A percentile compares a stretch with the other conserved stretches of the same genome.
These are phyloP conservation scores for Lachancea quebecensis DNA, from an alignment of 805 yeast genomes.

Conservation along the genomic window DNA sequence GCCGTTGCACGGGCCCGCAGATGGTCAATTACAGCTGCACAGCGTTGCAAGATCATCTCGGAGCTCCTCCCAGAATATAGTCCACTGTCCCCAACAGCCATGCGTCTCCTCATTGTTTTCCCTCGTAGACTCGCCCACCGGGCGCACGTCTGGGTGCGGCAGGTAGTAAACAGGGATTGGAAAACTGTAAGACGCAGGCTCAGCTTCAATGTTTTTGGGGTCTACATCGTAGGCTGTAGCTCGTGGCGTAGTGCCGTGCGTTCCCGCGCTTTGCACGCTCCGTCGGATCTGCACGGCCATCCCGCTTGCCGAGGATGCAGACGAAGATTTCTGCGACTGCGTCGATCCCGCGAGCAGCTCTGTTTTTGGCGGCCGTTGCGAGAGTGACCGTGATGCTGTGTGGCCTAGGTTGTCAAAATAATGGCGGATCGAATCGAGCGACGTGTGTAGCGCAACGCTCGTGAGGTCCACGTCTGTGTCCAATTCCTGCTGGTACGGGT, in stretches of 20 bases:
- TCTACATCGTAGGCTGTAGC: neutral
- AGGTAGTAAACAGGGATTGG: slow-evolving; percentile 11
- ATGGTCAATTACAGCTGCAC: neutral
- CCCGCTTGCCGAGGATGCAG: slow-evolving; percentile 3
- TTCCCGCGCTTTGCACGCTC: slow-evolving; percentile 4
- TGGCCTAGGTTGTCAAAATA: slow-evolving; percentile 3
- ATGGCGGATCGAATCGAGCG: slow-evolving; percentile 3
- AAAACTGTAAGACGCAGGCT: slow-evolving; percentile 6
- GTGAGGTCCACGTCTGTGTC: neutral
- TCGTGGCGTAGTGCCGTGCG: slow-evolving; percentile 2
- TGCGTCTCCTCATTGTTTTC: neutral
- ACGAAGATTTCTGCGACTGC: neutral
- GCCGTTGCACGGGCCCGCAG: neutral
- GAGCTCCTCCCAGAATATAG: slow-evolving; percentile 1
- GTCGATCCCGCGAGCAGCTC: neutral
- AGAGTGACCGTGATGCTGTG: neutral
- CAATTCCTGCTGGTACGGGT: slow-evolving; percentile 22
- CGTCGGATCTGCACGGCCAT: slow-evolving; percentile 6
- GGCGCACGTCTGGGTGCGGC: neutral
- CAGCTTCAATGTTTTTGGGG: neutral
- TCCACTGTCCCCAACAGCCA: neutral
- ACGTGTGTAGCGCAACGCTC: neutral
- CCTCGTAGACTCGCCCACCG: slow-evolving; percentile 6
- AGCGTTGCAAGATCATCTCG: neutral
- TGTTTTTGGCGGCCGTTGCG: neutral